These are phyloP conservation scores for Austropuccinia psidii DNA, from an alignment of 1,284 basidiomycete genomes.

Conservation along the genomic window DNA sequence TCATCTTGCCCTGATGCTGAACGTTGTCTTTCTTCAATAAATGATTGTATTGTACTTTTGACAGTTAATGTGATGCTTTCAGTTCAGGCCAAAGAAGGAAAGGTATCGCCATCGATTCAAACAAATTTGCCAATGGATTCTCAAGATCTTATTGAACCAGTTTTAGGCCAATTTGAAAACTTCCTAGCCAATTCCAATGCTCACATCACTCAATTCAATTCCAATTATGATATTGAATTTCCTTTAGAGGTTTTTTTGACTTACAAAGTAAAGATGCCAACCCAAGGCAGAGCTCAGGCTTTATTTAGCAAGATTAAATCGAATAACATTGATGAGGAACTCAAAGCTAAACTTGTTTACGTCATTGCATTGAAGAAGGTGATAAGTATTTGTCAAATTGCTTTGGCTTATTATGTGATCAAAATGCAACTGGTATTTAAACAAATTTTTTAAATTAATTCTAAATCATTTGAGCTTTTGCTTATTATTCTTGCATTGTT, in stretches of 20 bases:
- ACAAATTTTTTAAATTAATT: no score
- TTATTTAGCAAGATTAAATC: slow-evolving; percentile 9
- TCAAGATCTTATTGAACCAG: slow-evolving; percentile 3
- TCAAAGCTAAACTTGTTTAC: neutral
- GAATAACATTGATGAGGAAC: neutral
- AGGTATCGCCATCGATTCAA: neutral
- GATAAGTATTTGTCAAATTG: slow-evolving; percentile 20
- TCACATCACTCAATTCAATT: neutral
- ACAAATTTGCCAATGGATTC: no score
- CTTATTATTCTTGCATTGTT: no score
- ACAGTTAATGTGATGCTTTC: slow-evolving; percentile 22
- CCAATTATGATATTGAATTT: slow-evolving; percentile 2
- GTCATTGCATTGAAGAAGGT: slow-evolving; percentile 27
- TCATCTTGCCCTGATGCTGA: neutral
- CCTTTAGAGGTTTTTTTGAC: neutral
- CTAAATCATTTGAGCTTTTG: neutral
- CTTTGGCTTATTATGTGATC: slow-evolving; percentile 18
- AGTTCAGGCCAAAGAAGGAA: slow-evolving; percentile 24
- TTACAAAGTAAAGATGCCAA: neutral
- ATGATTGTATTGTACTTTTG: slow-evolving; percentile 29
- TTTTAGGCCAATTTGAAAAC: neutral
- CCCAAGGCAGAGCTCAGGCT: neutral
- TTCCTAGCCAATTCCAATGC: neutral
- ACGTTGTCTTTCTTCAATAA: neutral
- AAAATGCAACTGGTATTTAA: neutral